Base-by-base conservation (phyloP, 2,329 filamentous ascomycete species). In the Pseudogymnoascus sp. region DNA sequence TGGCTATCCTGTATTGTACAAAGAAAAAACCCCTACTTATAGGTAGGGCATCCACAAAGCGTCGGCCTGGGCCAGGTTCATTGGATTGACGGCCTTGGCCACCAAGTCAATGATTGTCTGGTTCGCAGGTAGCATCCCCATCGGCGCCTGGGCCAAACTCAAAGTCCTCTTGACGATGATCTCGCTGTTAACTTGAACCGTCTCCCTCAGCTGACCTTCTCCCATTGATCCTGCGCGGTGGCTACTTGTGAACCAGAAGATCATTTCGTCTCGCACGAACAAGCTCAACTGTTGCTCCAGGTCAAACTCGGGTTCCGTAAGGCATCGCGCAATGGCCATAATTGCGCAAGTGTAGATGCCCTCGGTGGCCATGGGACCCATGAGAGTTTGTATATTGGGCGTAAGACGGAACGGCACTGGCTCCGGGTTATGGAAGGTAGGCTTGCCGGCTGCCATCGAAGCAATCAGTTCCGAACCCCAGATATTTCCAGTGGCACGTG, bases 31-130 rank as follows among this genome's bases (percentile, higher is more conserved):
- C 10, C 16, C 16, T 2, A 13, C 16, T 34, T 81, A 98, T 73
- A 98, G 79, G 79, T 96, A 99, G 23, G 92, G 89, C 93, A 98
- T 98, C 92, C 95, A 99, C 71, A 99, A 79, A 65, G 93, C 87
- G 80, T 99, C 95, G 72, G 90, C 93, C 76, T 90, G 85, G 51
- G 90, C 88, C 77, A 99, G 76, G 75, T 95, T 92, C 79, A 90
- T 87, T 1, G 95, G 95, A 77, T 96, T 96, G 14, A 96, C 93
- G 1, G 93, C 92, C 78, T 89, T 89, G n/a, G 90, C 90, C 67
- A 99, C 90, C 67, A 96, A 78, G 77, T 99, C 95, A 72, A 99
- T 93, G 31, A 96, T 92, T 43, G 93, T 98, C 81, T 99, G 95
- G 76, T 96, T 96, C 23, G 93, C 93, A 6, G 95, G 95, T 70